phyloP scores from a whole-genome alignment of 306 rosid genomes.

The Cucurbita maxima region DNA sequence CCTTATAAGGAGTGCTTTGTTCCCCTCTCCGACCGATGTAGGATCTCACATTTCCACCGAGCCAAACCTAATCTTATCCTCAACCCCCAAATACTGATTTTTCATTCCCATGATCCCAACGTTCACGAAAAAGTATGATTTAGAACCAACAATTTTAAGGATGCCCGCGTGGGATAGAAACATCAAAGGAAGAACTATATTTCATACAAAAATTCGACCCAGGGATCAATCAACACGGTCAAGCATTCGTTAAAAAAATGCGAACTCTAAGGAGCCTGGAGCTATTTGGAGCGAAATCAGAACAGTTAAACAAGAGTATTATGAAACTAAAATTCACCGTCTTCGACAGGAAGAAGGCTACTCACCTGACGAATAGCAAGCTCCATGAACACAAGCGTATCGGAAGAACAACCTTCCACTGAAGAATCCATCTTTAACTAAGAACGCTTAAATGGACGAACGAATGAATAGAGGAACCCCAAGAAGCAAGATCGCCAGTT shows the following conservation, averaged over 20 bases:
- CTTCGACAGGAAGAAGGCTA: background rate
- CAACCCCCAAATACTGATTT: background rate
- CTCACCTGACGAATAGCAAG: slow-evolving; percentile 63
- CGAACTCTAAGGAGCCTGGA: background rate
- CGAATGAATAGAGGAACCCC: background rate
- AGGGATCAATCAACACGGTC: background rate
- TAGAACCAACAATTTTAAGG: background rate
- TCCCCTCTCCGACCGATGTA: too few relatives aligned
- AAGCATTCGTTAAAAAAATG: background rate
- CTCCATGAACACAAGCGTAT: slow-evolving; percentile 44
- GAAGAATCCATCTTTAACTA: slow-evolving; percentile 21
- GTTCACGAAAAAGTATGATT: background rate
- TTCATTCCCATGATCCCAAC: background rate
- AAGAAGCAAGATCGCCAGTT: background rate
- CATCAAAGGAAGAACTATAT: background rate
- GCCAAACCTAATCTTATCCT: background rate
- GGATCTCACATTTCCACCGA: too few relatives aligned
- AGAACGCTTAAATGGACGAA: background rate
- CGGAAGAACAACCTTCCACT: slow-evolving; percentile 5
- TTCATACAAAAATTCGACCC: background rate
- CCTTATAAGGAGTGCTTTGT: too few relatives aligned
- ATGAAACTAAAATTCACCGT: background rate
- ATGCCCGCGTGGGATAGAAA: background rate
- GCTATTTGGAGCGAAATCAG: background rate
- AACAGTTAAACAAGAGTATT: background rate